Conservation (phyloP, 495 filamentous ascomycete genomes). For the Aspergillus baeticus region DNA sequence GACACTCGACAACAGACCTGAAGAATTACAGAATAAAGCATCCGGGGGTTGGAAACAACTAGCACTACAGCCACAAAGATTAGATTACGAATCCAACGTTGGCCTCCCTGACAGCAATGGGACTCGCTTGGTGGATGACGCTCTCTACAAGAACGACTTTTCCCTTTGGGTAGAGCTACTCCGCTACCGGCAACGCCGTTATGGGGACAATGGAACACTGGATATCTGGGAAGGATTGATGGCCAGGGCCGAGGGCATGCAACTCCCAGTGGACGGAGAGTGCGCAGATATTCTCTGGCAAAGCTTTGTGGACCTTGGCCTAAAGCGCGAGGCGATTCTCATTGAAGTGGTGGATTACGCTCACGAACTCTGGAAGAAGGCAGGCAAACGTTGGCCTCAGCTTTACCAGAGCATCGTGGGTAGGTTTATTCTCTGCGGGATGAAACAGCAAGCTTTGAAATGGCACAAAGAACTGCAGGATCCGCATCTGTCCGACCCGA, state of each 20-base stretch:
- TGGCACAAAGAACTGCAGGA: constrained; percentile 47
- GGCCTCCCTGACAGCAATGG: constrained; percentile 34
- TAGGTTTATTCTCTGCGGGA: constrained; percentile 38
- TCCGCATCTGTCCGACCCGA: constrained; percentile 26
- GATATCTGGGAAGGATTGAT: constrained; percentile 64
- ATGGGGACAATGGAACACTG: constrained; percentile 57
- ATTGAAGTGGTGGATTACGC: constrained; percentile 55
- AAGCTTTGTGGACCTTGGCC: constrained; percentile 49
- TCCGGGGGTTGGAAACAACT: constrained; percentile 11
- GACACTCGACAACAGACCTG: not conserved
- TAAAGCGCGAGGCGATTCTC: constrained; percentile 47
- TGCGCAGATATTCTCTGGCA: constrained; percentile 57
- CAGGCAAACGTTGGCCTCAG: constrained; percentile 41
- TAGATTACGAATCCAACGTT: constrained; percentile 55
- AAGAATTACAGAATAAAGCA: not conserved
- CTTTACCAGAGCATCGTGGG: constrained; percentile 52
- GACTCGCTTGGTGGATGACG: constrained; percentile 54
- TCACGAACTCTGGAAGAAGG: constrained; percentile 44
- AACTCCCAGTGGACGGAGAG: constrained; percentile 47
- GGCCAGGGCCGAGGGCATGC: constrained; percentile 35
- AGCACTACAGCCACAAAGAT: constrained; percentile 29
- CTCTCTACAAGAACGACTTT: constrained; percentile 48
- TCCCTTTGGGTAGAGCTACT: constrained; percentile 66
- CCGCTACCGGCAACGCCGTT: constrained; percentile 55
- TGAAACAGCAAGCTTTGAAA: constrained; percentile 36